Evolutionary conservation across 768 basidiomycete species (phyloP).

Genomic region (Amanita pallidorosea): DNA sequence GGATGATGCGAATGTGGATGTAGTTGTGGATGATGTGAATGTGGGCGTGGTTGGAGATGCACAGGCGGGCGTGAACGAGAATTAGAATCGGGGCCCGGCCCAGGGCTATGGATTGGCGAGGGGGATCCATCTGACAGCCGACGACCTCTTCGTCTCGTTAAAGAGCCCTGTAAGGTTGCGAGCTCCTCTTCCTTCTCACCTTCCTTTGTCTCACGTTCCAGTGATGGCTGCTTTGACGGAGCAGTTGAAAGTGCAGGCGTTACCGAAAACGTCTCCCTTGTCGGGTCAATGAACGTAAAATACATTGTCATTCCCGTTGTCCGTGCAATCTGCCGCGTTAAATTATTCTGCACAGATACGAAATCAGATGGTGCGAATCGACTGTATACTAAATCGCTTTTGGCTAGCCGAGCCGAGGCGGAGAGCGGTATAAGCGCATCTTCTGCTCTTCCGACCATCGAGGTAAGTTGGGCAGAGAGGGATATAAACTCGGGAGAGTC

Average conservation of each 20-base stretch:
- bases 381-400: conserved; percentile 49
- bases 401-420: conserved; percentile 39
- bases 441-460: conserved; percentile 29
- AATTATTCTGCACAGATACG: conserved; percentile 32
- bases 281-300: conserved; percentile 54
- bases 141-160: not conserved
- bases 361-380: conserved; percentile 54
- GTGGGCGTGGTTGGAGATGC: not conserved
- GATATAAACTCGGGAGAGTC: conserved; percentile 27
- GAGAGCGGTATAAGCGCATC: conserved; percentile 38
- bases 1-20: conserved; percentile 12
- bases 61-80: not conserved
- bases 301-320: conserved; percentile 58
- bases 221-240: conserved; percentile 20
- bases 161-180: not conserved
- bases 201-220: not conserved
- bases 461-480: conserved; percentile 18
- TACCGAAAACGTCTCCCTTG: conserved; percentile 42
- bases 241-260: conserved; percentile 22
- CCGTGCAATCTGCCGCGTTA: conserved; percentile 40
- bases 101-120: not conserved
- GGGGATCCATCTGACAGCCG: not conserved
- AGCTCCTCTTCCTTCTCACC: not conserved
- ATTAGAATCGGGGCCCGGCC: not conserved
- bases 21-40: not conserved